Percentiles rank a stretch among this genome's conserved stretches.
These are phyloP conservation scores for Apiosordaria backusii DNA, from an alignment of 495 filamentous ascomycete genomes.

Conservation along the genomic window DNA sequence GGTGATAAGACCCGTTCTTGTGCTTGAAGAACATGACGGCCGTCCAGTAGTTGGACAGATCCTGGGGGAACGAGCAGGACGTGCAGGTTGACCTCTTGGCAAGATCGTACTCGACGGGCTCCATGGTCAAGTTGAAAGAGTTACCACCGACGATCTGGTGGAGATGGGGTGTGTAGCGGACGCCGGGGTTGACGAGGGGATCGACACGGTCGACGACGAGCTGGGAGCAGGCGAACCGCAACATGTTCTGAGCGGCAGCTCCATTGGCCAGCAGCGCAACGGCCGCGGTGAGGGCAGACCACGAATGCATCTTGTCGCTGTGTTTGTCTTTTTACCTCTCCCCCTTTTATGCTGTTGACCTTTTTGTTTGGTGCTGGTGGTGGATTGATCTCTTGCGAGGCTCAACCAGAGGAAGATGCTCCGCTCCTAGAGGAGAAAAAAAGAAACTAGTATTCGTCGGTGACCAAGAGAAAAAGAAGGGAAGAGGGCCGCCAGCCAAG, in stretches of 20 bases:
- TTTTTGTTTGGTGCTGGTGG: background rate
- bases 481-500: background rate
- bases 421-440: background rate
- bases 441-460: background rate
- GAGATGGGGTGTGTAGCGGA: constrained; percentile 49
- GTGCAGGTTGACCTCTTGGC: constrained; percentile 62
- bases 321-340: constrained; percentile 18
- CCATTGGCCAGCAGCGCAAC: constrained; percentile 47
- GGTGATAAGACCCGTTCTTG: constrained; percentile 67
- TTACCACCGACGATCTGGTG: constrained; percentile 56
- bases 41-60: constrained; percentile 79
- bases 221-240: constrained; percentile 57
- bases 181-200: constrained; percentile 50
- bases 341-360: constrained; percentile 2
- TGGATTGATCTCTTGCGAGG: background rate
- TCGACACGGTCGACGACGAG: constrained; percentile 54
- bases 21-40: constrained; percentile 60
- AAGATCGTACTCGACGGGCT: constrained; percentile 47
- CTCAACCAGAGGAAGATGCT: background rate
- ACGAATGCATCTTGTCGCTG: constrained; percentile 45
- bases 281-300: constrained; percentile 44
- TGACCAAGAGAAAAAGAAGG: background rate
- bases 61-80: constrained; percentile 63
- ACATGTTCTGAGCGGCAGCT: constrained; percentile 49
- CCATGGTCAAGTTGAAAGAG: constrained; percentile 69